Conservation (phyloP, 371 early-diverging fungal genomes). For the Mucor ambiguus region DNA sequence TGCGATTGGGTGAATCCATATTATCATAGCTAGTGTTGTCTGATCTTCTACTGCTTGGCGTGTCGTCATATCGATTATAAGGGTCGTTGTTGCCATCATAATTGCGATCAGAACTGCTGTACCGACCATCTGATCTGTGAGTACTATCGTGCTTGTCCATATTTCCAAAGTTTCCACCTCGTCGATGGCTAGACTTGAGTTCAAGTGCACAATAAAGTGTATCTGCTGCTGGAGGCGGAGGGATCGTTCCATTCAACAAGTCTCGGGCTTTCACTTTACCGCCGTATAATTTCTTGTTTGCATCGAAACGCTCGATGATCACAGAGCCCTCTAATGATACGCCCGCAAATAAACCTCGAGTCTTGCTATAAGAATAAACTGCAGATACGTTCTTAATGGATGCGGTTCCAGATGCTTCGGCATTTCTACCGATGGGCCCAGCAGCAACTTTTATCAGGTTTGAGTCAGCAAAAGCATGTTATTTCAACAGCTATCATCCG, state of each 20-base stretch:
- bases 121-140: neutral
- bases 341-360: constrained; percentile 80
- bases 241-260: constrained; percentile 70
- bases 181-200: constrained; percentile 6
- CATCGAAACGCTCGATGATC: constrained; percentile 86
- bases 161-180: constrained; percentile 1
- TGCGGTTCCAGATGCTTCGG: constrained; percentile 70
- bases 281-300: constrained; percentile 85
- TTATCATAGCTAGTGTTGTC: neutral
- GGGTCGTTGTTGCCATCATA: neutral
- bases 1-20: neutral
- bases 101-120: constrained; percentile 5
- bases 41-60: neutral
- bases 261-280: constrained; percentile 72
- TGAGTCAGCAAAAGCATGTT: neutral
- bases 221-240: constrained; percentile 78
- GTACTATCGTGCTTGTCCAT: neutral
- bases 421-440: constrained; percentile 80
- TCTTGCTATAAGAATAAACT: constrained; percentile 71
- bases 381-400: constrained; percentile 50
- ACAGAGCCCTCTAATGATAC: constrained; percentile 91
- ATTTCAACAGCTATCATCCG: neutral
- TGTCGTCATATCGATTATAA: neutral
- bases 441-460: constrained; percentile 58
- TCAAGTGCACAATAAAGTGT: constrained; percentile 71